Evolutionary conservation across 371 early-diverging fungal genomes (phyloP), one percentile per base, ranked within the genome.

Genomic region (Mucor ambiguus): DNA sequence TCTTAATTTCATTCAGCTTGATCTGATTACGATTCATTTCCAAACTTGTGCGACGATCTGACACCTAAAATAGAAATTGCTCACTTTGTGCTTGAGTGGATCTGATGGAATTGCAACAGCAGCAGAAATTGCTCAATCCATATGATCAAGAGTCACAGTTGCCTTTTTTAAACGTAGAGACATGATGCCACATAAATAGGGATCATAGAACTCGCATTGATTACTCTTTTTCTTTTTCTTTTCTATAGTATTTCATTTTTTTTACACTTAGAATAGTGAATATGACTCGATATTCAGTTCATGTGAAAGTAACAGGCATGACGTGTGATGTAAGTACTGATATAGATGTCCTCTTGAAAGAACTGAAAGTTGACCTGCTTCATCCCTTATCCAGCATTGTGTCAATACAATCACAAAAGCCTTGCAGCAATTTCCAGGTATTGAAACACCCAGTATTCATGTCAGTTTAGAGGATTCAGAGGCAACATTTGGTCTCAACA

Each of bases 361-460:
- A 37, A 37, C 9, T 12, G 14, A 14, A 5, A 37, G 6, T 14
- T 14, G 14, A 37, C 37, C 14, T 37, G 14, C 5, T 37, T 14
- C 1, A 1, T 14, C 37, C 16, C n/a, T 52, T 16, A 11, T 30
- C 14, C 37, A 85, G 32, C 90, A 92, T 55, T 94, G 94, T 76
- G 93, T 93, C 18, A 78, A 80, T 18, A 81, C 91, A 0, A 86
- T 94, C 55, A 83, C 87, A 30, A 63, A 67, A 26, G 80, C 67
- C 11, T 64, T 82, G 5, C 44, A 73, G 48, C 22, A 68, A 12
- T 20, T 74, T 5, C 29, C 69, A 5, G 69, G 64, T 10, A 60
- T 76, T 24, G 12, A 60, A 8, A 22, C 54, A 0, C 41, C 57
- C 0, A 68, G 75, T 12, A 58, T 75, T 0, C 4, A 48, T 12